phyloP scores from a whole-genome alignment of 2,329 filamentous ascomycete species.

The Diatrype stigma region DNA sequence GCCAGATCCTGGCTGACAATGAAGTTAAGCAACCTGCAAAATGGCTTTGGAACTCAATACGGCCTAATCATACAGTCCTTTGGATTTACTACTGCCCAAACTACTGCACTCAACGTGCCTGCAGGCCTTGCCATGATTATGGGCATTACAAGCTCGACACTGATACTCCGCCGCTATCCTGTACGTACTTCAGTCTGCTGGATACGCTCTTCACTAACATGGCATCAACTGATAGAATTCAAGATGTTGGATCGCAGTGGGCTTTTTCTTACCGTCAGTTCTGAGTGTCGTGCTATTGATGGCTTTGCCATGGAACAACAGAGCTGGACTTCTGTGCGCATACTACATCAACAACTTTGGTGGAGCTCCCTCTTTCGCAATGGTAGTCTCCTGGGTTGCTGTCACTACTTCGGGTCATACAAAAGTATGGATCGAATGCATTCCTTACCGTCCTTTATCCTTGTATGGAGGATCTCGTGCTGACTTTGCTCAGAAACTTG shows the following conservation, averaged over 20 bases:
- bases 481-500: conserved; percentile 3
- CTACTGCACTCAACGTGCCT: conserved; percentile 3
- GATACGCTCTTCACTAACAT: neutral
- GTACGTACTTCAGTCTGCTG: neutral
- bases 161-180: conserved; percentile 4
- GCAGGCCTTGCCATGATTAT: conserved; percentile 1
- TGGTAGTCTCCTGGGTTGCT: conserved; percentile 5
- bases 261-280: conserved; percentile 4
- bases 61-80: conserved; percentile 3
- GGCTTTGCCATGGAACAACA: conserved; percentile 2
- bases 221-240: conserved; percentile 2
- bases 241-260: conserved; percentile 3
- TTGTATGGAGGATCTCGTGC: neutral
- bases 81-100: conserved; percentile 2
- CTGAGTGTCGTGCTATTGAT: conserved; percentile 1
- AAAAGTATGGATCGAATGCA: neutral
- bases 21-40: conserved; percentile 2
- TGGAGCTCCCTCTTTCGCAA: conserved; percentile 4
- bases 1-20: neutral
- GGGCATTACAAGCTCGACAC: conserved; percentile 1
- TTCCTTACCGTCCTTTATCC: neutral
- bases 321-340: conserved; percentile 2
- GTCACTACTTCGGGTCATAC: conserved; percentile 5
- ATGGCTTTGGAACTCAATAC: conserved; percentile 2
- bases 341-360: conserved; percentile 6